Conservation (phyloP, 2,329 filamentous ascomycete species). For the Claviceps humidiphila region DNA sequence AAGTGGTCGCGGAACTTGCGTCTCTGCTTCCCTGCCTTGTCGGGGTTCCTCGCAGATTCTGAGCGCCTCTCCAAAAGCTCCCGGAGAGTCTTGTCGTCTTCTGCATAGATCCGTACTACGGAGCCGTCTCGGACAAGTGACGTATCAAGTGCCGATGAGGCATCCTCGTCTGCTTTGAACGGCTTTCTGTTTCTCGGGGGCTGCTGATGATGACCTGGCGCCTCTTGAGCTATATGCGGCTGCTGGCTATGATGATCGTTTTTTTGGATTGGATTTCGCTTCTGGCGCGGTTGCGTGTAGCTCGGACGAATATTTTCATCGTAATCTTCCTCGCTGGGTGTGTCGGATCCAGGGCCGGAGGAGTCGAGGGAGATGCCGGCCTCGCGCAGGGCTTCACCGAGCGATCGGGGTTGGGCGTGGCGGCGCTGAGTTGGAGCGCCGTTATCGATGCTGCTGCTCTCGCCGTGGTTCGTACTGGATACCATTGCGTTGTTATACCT, state of each 20-base stretch:
- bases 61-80: conserved; percentile 15
- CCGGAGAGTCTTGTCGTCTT: conserved; percentile 17
- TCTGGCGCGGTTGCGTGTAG: conserved; percentile 7
- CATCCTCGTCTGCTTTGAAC: background rate
- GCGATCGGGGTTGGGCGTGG: conserved; percentile 10
- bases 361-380: conserved; percentile 13
- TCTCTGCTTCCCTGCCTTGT: conserved; percentile 6
- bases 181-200: conserved; percentile 1
- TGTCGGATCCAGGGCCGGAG: conserved; percentile 20
- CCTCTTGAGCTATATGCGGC: background rate
- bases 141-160: background rate
- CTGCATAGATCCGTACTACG: conserved; percentile 14
- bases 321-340: conserved; percentile 33
- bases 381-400: conserved; percentile 16
- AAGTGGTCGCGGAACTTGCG: conserved; percentile 37
- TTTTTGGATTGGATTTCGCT: background rate
- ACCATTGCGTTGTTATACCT: background rate
- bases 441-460: background rate
- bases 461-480: background rate
- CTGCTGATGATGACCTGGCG: background rate
- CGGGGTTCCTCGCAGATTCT: conserved; percentile 11
- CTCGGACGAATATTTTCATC: conserved; percentile 23
- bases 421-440: background rate
- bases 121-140: conserved; percentile 13
- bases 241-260: background rate